These are phyloP conservation scores for Diutina mesorugosa DNA, from an alignment of 1,139 yeast species.

Conservation along the genomic window DNA sequence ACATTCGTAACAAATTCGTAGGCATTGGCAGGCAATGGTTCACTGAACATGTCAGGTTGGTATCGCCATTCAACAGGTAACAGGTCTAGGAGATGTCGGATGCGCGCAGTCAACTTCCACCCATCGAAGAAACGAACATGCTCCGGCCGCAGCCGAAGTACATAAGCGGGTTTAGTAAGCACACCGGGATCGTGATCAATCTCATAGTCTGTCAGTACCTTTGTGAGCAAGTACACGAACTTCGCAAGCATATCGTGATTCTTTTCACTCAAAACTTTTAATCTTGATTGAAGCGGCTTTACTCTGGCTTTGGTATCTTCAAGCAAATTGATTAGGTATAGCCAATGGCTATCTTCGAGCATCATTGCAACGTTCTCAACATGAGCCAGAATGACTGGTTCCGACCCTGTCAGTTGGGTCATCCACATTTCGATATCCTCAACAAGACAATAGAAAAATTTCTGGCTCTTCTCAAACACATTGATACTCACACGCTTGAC, in stretches of 20 bases:
- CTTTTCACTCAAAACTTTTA: not conserved
- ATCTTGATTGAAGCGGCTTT: not conserved
- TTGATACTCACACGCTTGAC: not conserved
- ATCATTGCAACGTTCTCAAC: not conserved
- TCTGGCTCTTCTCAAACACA: not conserved
- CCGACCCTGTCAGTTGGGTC: slow-evolving; percentile 17
- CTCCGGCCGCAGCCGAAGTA: slow-evolving; percentile 53
- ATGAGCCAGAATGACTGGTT: slow-evolving; percentile 6
- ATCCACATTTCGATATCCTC: slow-evolving; percentile 34
- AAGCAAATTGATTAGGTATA: not conserved
- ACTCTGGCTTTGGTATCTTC: not conserved
- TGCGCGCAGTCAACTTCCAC: slow-evolving; percentile 74
- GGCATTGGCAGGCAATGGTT: slow-evolving; percentile 31
- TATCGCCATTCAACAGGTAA: slow-evolving; percentile 29
- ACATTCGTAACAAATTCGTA: slow-evolving; percentile 39
- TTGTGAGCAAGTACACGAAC: slow-evolving; percentile 42
- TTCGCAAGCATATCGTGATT: slow-evolving; percentile 6
- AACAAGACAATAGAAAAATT: not conserved
- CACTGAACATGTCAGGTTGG: not conserved
- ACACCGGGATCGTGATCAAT: slow-evolving; percentile 82
- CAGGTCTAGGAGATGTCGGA: slow-evolving; percentile 56
- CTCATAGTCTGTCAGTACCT: slow-evolving; percentile 46
- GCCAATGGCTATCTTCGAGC: not conserved
- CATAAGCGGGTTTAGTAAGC: slow-evolving; percentile 76
- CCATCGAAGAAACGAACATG: slow-evolving; percentile 75